Conservation (phyloP, 1,139 yeast species). For the Candida pseudoviswanathii region DNA sequence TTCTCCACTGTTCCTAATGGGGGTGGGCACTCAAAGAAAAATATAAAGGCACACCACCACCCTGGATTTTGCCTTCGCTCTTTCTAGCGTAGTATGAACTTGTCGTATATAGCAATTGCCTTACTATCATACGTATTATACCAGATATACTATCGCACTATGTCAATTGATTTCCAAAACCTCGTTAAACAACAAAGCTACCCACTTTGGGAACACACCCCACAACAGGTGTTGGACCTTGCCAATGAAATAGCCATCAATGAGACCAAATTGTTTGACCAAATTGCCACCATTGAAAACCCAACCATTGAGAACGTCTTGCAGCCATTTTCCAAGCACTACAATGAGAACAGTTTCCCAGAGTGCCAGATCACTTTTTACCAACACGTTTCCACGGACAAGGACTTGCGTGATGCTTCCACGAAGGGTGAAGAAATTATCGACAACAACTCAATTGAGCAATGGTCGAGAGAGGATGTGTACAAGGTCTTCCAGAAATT, state of each 20-base stretch:
- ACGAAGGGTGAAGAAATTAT: slow-evolving; percentile 60
- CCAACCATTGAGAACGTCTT: slow-evolving; percentile 63
- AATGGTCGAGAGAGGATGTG: slow-evolving; percentile 68
- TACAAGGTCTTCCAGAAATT: slow-evolving; percentile 59
- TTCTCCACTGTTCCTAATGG: neutral
- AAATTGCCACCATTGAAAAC: slow-evolving; percentile 44
- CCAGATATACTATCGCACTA: slow-evolving; percentile 5
- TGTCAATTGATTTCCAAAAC: slow-evolving; percentile 21
- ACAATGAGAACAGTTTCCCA: slow-evolving; percentile 47
- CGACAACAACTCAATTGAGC: slow-evolving; percentile 61
- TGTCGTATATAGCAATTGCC: slow-evolving; percentile 6
- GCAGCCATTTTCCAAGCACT: slow-evolving; percentile 50
- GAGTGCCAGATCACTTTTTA: slow-evolving; percentile 60
- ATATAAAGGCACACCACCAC: neutral
- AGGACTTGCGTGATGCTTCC: slow-evolving; percentile 70
- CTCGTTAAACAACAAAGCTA: slow-evolving; percentile 17
- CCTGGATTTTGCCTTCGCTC: neutral
- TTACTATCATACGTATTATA: slow-evolving; percentile 6
- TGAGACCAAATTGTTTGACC: slow-evolving; percentile 52
- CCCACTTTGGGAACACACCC: slow-evolving; percentile 65
- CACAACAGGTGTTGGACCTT: slow-evolving; percentile 46
- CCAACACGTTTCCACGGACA: slow-evolving; percentile 66
- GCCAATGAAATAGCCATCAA: slow-evolving; percentile 50
- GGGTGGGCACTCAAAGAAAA: neutral
- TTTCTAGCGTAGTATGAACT: slow-evolving; percentile 1